Evolutionary conservation across 192 early-diverging fungal genomes (phyloP), one percentile per base, ranked within the genome.

Genomic region (Coemansia sp.): DNA sequence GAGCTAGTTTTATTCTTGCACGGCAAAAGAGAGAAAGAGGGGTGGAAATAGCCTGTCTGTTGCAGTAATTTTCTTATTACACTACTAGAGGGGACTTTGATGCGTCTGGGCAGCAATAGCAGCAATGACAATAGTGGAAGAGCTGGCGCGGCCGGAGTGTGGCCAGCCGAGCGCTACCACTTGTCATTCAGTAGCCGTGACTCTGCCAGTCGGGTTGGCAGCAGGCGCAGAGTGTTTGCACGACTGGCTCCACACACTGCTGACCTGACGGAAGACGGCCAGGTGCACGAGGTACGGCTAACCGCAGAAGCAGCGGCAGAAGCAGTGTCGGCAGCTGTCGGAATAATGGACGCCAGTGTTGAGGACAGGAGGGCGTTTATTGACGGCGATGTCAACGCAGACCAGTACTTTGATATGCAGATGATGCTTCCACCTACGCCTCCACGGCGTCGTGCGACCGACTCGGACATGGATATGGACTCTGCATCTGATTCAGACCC

Each of bases 181-280:
- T 62, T 74, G 11, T 74, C 72, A n/a, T 74, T 69, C 56, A 62
- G 53, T 58, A 44, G 59, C 2, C 57, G 31, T 12, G 17, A 22
- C 0, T 14, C 44, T 17, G 53, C 50, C 21, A 38, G 50, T 9
- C 56, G 61, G 12, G 44, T 56, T 9, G 68, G 47, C 5, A 58
- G 22, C 50, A 56, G 75, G 12, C 75, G 75, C 53, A 60, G 75
- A 42, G 66, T 78, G 21, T 78, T 78, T 69, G 69, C 75, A 11
- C 57, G 55, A 2, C 59, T 78, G 2, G 75, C 75, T n/a, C 66
- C 69, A 31, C 66, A 68, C 14, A 67, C 56, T 14, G 50, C 49
- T 10, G 56, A 55, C 25, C 40, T 62, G 26, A 48, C 25, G 38
- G 40, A n/a, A 12, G 15, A n/a, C 40, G 40, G 17, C 42, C 51